Evolutionary conservation across 202 grass and related monocot genomes (phyloP), one percentile per base, ranked within the genome.

Genomic region (Panicum hallii): DNA sequence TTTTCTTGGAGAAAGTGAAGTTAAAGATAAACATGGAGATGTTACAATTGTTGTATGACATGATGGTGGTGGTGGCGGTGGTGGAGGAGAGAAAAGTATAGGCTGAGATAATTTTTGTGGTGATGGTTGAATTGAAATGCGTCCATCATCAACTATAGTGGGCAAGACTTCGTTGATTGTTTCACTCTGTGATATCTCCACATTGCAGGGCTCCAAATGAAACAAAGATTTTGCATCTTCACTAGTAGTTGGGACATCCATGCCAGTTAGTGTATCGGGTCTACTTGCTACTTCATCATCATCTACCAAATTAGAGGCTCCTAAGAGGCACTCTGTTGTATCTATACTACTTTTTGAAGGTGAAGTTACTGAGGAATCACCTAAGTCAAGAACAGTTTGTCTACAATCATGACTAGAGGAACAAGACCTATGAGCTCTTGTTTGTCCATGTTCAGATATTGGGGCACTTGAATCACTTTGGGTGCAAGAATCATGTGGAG

Each of bases 281-380:
- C 65, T 86, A 45, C 67, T 79, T 86, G 41, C 16, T 90, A 66
- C 72, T 74, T 82, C 47, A 30, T 75, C 47, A 30, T 75, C 60
- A 52, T 83, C 79, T 79, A 26, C 20, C 32, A 78, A 82, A 78
- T 72, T 57, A 73, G 73, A 86, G 49, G 56, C 17, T 80, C 20
- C 73, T 74, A 68, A 58, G 54, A 70, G 15, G 11, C 41, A 41
- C 68, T 88, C 68, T 91, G 16, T 26, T 72, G 47, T 55, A 79
- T 46, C 38, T 79, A 57, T 78, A 42, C 75, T 69, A 78, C 41
- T 80, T 75, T 76, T 62, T 41, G 74, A 66, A 40, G 49, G 74
- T 50, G 41, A 91, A 78, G 52, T 61, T 86, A 74, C 2, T 46
- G 52, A 73, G 41, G 48, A 41, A 85, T 67, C 38, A 75, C 19